These are phyloP conservation scores for Ramalina intermedia DNA, from an alignment of 495 filamentous ascomycete species.

Conservation along the genomic window DNA sequence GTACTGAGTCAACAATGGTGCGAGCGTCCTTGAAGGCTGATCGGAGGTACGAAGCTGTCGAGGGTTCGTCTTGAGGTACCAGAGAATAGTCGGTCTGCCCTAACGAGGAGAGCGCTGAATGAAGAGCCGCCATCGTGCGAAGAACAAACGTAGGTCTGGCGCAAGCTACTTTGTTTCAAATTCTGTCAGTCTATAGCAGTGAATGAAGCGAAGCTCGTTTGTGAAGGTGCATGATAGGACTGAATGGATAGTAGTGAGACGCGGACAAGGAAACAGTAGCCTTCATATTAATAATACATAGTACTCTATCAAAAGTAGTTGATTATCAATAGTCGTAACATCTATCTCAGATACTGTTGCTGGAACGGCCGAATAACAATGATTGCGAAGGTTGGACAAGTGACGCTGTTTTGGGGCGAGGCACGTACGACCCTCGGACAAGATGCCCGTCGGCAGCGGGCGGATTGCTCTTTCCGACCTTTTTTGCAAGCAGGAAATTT, in stretches of 20 bases:
- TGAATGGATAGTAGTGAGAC: background rate
- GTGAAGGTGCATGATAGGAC: background rate
- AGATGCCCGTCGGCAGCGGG: no score
- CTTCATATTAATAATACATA: no score
- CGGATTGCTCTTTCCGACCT: no score
- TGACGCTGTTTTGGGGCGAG: background rate
- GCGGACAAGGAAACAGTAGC: no score
- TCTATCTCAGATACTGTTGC: no score
- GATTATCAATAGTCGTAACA: no score
- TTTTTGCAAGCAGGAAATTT: no score
- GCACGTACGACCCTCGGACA: background rate
- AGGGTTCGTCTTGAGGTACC: conserved; percentile 38
- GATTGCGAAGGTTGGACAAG: no score
- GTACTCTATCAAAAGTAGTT: no score
- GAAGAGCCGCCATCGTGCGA: conserved; percentile 42
- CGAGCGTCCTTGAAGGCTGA: conserved; percentile 50
- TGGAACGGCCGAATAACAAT: no score
- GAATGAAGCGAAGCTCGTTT: background rate
- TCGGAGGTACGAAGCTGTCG: conserved; percentile 37
- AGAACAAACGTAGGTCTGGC: background rate
- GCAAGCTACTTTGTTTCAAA: no score
- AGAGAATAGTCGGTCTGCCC: conserved; percentile 51
- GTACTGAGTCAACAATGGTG: conserved; percentile 62
- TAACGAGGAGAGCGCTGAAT: conserved; percentile 64
- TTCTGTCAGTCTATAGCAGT: no score